Percentiles rank a stretch among this genome's conserved stretches.
Conservation (phyloP, 768 basidiomycete genomes). For the Psilocybe cubensis region DNA sequence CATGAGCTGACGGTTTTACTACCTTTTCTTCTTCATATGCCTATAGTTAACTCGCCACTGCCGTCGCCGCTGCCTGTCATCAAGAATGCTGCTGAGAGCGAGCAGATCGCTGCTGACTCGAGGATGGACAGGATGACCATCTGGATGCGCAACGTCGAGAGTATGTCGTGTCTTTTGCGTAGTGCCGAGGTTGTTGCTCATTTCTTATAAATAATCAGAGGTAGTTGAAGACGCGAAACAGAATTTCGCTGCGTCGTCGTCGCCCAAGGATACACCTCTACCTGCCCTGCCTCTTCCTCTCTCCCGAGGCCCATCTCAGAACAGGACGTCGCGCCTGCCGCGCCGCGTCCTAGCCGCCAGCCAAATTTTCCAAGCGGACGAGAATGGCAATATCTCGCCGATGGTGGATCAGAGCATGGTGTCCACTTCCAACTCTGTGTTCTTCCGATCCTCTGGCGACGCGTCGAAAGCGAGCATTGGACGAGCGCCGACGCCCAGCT, state of each 20-base stretch:
- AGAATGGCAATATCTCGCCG: constrained; percentile 37
- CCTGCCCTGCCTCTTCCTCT: constrained; percentile 69
- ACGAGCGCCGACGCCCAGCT: too few species aligned
- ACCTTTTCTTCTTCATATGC: constrained; percentile 4
- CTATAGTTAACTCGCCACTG: constrained; percentile 6
- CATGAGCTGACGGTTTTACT: constrained; percentile 1
- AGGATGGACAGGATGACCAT: constrained; percentile 71
- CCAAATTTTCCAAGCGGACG: constrained; percentile 65
- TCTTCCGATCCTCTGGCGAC: constrained; percentile 31
- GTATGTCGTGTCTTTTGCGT: constrained; percentile 49
- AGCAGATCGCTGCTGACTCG: constrained; percentile 56
- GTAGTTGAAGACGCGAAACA: constrained; percentile 83
- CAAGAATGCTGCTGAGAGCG: constrained; percentile 54
- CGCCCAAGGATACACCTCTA: constrained; percentile 45
- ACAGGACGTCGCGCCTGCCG: constrained; percentile 57
- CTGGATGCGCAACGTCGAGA: constrained; percentile 85
- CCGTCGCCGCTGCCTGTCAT: constrained; percentile 55
- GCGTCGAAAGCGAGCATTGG: constrained; percentile 25
- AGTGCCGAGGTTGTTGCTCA: neutral
- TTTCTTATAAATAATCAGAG: constrained; percentile 44
- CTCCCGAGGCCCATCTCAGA: constrained; percentile 51
- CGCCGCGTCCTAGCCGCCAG: constrained; percentile 67
- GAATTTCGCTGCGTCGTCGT: constrained; percentile 65
- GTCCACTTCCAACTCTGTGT: constrained; percentile 34
- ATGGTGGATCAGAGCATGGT: constrained; percentile 37